These are phyloP conservation scores for Aspergillus pseudotamarii DNA, from an alignment of 2,329 filamentous ascomycete species.

Conservation along the genomic window DNA sequence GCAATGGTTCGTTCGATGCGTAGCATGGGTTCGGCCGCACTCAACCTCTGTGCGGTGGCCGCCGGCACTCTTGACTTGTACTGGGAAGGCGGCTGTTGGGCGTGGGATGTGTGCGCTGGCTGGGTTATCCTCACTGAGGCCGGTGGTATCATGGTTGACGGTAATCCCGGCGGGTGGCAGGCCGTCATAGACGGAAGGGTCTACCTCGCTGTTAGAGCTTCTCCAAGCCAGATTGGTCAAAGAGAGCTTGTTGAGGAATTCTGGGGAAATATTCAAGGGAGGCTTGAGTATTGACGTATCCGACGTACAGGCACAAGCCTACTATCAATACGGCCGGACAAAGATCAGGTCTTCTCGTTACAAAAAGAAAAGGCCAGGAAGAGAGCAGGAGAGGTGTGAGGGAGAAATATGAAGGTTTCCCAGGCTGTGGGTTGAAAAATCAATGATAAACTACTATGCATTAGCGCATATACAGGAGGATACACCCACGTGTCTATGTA, in stretches of 20 bases:
- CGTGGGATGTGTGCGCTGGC: constrained; percentile 67
- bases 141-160: constrained; percentile 62
- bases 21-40: constrained; percentile 60
- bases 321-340: not conserved
- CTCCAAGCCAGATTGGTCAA: constrained; percentile 36
- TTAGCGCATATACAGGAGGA: not conserved
- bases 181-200: constrained; percentile 59
- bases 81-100: constrained; percentile 68
- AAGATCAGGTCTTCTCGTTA: not conserved
- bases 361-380: not conserved
- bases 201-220: constrained; percentile 50
- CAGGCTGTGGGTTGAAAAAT: not conserved
- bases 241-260: constrained; percentile 46
- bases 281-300: constrained; percentile 36
- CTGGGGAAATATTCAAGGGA: constrained; percentile 43
- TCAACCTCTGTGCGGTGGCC: constrained; percentile 64
- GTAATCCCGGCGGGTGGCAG: constrained; percentile 61
- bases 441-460: not conserved
- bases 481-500: not conserved
- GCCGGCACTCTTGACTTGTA: constrained; percentile 62
- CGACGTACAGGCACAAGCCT: not conserved
- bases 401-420: not conserved
- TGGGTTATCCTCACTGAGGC: constrained; percentile 65
- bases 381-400: not conserved
- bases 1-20: constrained; percentile 65